Base-by-base conservation (phyloP, 2,329 filamentous ascomycete genomes). In the Hortaea werneckii region DNA sequence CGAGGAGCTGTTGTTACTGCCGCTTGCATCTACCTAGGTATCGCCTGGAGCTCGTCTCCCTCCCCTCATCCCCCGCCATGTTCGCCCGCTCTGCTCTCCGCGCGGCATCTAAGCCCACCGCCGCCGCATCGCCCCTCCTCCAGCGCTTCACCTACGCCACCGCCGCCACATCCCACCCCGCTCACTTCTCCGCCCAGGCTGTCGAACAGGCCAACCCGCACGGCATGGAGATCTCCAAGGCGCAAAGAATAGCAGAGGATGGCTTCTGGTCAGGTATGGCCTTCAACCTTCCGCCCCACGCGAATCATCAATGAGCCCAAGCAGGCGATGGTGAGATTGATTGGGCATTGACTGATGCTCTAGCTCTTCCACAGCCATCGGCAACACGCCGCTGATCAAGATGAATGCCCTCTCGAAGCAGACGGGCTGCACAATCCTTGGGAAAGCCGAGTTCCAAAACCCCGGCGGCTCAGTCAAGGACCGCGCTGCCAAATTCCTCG, bases 371-470 rank as follows among this genome's bases (percentile, higher is more conserved):
- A 27, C 54, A 95, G 92, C 92, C 45, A 96, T 98, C 70, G 92
- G 92, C 53, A 96, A 96, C 68, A 98, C 92, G 0, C 90, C 92
- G 1, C 78, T 98, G 44, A 94, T 98, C 66, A 83, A 85, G 41
- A 75, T 98, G 42, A 90, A 94, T 68, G 79, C 75, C 50, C 81
- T 96, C 56, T 96, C 90, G 37, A 80, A 87, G 49, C 78, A 94
- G 62, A 96, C 92, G 0, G 88, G 89, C 54, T 96, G 92, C 76
- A 85, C 94, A 58, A 75, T 98, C 48, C 81, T 96, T 37, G 92
- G 90, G 61, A 98, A 98, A 68, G 89, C 92, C 58, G 92, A 98
- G 67, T 98, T 98, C 72, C 92, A 94, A 75, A 98, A 98, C 74
- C 92, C 92, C 1, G 92, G 92, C 56, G 92, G 92, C 49, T 89